phyloP scores from a whole-genome alignment of 202 grass and related monocot species.

The Hordeum pubiflorum region DNA sequence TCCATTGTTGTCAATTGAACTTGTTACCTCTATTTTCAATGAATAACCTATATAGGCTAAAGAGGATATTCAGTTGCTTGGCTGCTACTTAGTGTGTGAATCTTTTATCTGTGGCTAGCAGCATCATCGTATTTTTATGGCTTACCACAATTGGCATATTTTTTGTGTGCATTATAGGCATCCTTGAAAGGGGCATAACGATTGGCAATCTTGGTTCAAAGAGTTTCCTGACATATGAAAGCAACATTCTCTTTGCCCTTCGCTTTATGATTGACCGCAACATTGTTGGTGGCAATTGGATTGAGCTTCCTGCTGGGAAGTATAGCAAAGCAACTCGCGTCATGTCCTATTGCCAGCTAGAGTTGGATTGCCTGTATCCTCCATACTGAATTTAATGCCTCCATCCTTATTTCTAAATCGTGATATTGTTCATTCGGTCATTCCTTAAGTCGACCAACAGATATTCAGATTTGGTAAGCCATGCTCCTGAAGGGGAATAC shows the following conservation, averaged over 20 bases:
- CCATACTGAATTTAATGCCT: background rate
- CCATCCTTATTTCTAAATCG: constrained; percentile 10
- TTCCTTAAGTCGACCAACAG: constrained; percentile 52
- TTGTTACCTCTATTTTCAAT: background rate
- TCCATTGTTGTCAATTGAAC: constrained; percentile 10
- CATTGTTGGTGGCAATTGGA: constrained; percentile 96
- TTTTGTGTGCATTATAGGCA: constrained; percentile 43
- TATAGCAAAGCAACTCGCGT: constrained; percentile 69
- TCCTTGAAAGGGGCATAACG: constrained; percentile 81
- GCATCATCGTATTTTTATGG: background rate
- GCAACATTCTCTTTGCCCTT: constrained; percentile 96
- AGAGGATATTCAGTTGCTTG: constrained; percentile 15
- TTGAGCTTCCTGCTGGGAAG: constrained; percentile 78
- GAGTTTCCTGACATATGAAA: constrained; percentile 91
- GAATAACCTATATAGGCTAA: constrained; percentile 16
- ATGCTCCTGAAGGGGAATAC: constrained; percentile 72
- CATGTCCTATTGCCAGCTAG: constrained; percentile 86
- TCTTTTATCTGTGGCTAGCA: background rate
- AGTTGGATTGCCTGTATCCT: constrained; percentile 91
- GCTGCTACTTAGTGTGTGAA: constrained; percentile 11
- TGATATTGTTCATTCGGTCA: constrained; percentile 2
- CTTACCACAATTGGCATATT: constrained; percentile 14
- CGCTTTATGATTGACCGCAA: constrained; percentile 97
- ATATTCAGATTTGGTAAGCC: constrained; percentile 83
- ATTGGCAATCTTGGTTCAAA: constrained; percentile 85